phyloP scores from a whole-genome alignment of 129 eudicot species.

The Chrysanthemum lavandulifolium region DNA sequence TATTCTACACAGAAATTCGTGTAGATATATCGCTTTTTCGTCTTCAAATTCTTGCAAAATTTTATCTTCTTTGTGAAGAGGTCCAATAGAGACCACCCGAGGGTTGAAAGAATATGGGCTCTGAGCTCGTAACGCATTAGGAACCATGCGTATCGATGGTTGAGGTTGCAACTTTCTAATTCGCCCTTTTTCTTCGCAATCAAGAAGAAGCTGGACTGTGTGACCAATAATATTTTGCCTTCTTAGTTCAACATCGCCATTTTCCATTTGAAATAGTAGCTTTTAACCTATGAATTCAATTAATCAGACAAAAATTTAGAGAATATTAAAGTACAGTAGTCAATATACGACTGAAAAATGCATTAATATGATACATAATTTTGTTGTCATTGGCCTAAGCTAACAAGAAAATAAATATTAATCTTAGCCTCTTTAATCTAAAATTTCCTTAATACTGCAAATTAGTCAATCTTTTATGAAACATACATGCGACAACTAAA shows the following conservation, averaged over 20 bases:
- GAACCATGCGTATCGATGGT: constrained; percentile 9
- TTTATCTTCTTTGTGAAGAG: constrained; percentile 9
- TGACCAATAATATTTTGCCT: neutral
- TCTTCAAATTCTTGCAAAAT: neutral
- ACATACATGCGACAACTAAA: too few species aligned
- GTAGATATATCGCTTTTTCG: neutral
- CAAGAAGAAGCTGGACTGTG: neutral
- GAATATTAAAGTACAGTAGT: too few species aligned
- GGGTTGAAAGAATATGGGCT: constrained; percentile 13
- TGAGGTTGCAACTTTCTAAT: neutral
- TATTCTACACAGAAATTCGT: too few species aligned
- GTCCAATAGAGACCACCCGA: constrained; percentile 14
- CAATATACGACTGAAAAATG: too few species aligned
- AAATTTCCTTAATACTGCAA: too few species aligned
- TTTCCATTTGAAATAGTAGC: neutral
- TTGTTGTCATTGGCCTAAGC: too few species aligned
- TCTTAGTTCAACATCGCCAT: neutral
- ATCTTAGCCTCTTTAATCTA: too few species aligned
- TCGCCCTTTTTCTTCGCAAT: neutral
- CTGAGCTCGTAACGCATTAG: neutral
- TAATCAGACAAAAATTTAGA: too few species aligned
- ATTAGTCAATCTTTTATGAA: too few species aligned
- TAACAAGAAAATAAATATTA: too few species aligned
- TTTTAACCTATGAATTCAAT: too few species aligned
- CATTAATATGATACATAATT: too few species aligned